Conservation (phyloP, 1,284 basidiomycete genomes). For the Uromyces viciae-fabae region DNA sequence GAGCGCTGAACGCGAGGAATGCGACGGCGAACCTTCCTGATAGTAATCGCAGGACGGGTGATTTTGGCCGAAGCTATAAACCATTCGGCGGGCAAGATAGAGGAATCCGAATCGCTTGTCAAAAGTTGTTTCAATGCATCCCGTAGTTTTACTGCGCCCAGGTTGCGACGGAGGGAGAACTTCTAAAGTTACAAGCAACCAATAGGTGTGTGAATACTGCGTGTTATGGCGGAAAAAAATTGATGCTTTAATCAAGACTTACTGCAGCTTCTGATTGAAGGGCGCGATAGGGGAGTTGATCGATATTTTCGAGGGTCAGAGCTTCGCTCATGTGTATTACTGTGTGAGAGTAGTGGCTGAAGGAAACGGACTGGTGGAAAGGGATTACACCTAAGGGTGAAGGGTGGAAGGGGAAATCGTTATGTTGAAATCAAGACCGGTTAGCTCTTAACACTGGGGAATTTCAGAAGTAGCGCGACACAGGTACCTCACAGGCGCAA, state of each 20-base stretch:
- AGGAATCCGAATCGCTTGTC: neutral
- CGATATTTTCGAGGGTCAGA: slow-evolving; percentile 16
- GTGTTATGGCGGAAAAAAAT: too few species aligned
- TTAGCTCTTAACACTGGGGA: too few species aligned
- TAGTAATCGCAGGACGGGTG: too few species aligned
- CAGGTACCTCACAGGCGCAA: too few species aligned
- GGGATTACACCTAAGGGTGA: too few species aligned
- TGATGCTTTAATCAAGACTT: neutral
- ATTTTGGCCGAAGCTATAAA: slow-evolving; percentile 10
- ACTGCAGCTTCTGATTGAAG: slow-evolving; percentile 38
- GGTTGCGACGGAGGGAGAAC: slow-evolving; percentile 37
- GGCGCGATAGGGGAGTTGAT: slow-evolving; percentile 33
- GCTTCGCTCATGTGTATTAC: neutral
- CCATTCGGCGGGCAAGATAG: slow-evolving; percentile 17
- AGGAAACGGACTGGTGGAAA: too few species aligned
- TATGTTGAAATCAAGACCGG: too few species aligned
- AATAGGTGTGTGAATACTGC: neutral
- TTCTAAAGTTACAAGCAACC: neutral
- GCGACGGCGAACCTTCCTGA: too few species aligned
- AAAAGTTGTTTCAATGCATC: slow-evolving; percentile 20
- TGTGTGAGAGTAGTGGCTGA: too few species aligned
- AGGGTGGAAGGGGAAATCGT: too few species aligned
- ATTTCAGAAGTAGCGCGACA: too few species aligned
- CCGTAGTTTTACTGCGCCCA: slow-evolving; percentile 24
- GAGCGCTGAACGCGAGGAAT: too few species aligned